Percentiles rank a stretch among this genome's conserved stretches.
phyloP scores from a whole-genome alignment of 768 basidiomycete species.

The Leccinum uliginosum region DNA sequence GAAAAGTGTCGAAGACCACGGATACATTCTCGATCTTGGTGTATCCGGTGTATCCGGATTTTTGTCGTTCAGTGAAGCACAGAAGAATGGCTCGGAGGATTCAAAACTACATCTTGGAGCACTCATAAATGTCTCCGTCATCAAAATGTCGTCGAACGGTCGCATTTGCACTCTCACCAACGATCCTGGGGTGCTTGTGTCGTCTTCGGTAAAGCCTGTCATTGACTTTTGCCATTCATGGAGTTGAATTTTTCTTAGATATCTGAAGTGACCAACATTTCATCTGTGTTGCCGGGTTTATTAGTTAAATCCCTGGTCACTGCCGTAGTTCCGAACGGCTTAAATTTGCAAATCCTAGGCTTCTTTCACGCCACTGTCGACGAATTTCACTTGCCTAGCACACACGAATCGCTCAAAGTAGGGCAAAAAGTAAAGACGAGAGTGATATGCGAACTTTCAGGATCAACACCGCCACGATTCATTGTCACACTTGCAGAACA shows the following conservation, averaged over 20 bases:
- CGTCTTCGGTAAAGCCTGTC: conserved; percentile 48
- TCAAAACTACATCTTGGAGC: conserved; percentile 56
- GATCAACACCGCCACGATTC: conserved; percentile 72
- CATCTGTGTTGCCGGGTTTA: conserved; percentile 81
- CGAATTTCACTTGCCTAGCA: conserved; percentile 60
- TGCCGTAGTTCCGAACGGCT: conserved; percentile 62
- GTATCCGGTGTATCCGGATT: conserved; percentile 78
- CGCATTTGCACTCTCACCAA: conserved; percentile 70
- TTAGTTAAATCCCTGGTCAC: conserved; percentile 83
- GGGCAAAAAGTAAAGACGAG: conserved; percentile 80
- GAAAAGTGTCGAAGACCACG: conserved; percentile 89
- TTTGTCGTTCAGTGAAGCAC: conserved; percentile 70
- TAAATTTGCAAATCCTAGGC: conserved; percentile 86
- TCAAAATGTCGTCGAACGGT: conserved; percentile 68
- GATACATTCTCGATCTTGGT: conserved; percentile 87
- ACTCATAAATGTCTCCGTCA: conserved; percentile 62
- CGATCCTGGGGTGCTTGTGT: conserved; percentile 44
- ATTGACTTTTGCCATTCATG: neutral
- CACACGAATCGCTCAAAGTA: conserved; percentile 47
- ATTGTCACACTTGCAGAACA: conserved; percentile 75
- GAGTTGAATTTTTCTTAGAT: conserved; percentile 39
- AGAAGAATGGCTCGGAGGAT: conserved; percentile 32
- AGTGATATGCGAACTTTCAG: conserved; percentile 74
- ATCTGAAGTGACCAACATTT: conserved; percentile 71
- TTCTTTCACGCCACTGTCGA: conserved; percentile 92